Percentiles rank a stretch among this genome's conserved stretches.
Conservation (phyloP, 495 filamentous ascomycete species). For the Podospora pseudocomata region DNA sequence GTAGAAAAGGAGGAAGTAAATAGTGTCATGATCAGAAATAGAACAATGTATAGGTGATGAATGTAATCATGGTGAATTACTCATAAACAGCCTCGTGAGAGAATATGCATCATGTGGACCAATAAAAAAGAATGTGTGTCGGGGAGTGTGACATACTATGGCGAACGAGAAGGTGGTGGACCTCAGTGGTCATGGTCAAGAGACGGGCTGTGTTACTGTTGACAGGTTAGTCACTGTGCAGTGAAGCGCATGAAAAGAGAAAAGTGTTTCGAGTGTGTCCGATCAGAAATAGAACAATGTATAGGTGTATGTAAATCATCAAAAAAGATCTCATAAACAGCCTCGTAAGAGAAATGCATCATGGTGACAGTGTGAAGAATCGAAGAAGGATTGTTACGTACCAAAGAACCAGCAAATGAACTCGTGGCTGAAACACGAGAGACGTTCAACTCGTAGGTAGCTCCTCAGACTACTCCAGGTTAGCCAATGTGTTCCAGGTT, state of each 20-base stretch:
- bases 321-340: slow-evolving; percentile 3
- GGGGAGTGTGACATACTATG: too few relatives aligned
- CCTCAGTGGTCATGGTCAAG: too few relatives aligned
- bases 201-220: too few relatives aligned
- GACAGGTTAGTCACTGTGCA: too few relatives aligned
- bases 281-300: slow-evolving; percentile 7
- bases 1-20: background rate
- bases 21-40: background rate
- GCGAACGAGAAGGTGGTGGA: too few relatives aligned
- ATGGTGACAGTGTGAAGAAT: background rate
- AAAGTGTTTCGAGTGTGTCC: background rate
- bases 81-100: slow-evolving; percentile 4
- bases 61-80: background rate
- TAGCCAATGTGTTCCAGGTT: background rate
- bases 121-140: background rate
- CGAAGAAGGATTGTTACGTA: background rate
- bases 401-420: background rate
- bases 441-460: background rate
- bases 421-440: background rate
- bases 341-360: slow-evolving; percentile 5
- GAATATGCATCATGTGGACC: background rate
- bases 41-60: slow-evolving; percentile 7
- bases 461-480: background rate
- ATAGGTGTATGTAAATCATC: background rate
- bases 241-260: background rate